Conservation (phyloP, 192 early-diverging fungal genomes). For the Coemansia sp. region DNA sequence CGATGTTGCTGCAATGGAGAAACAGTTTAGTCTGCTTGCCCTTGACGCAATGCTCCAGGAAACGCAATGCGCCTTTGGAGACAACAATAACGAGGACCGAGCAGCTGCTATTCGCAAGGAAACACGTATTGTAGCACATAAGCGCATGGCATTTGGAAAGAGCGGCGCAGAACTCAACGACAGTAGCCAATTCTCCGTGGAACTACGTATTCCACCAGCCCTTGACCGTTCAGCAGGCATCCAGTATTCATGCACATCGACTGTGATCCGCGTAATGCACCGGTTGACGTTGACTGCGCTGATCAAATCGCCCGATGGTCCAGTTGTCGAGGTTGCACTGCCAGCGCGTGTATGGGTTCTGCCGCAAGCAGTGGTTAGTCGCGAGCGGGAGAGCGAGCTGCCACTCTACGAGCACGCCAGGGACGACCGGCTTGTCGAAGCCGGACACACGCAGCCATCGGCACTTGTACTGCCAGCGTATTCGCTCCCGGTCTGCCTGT, state of each 20-base stretch:
- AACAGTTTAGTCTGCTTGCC: conserved; percentile 7
- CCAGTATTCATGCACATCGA: conserved; percentile 16
- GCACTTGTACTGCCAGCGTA: conserved; percentile 10
- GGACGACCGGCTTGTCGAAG: conserved; percentile 14
- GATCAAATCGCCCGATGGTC: conserved; percentile 13
- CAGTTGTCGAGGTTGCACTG: conserved; percentile 14
- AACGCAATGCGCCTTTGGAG: conserved; percentile 3
- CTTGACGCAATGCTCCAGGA: conserved; percentile 20
- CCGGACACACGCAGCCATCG: too few relatives aligned
- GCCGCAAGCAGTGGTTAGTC: background rate
- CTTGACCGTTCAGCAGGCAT: conserved; percentile 6
- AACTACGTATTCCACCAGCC: conserved; percentile 4
- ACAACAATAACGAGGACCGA: background rate
- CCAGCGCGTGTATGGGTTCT: conserved; percentile 21
- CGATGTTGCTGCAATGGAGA: conserved; percentile 4
- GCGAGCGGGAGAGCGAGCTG: background rate
- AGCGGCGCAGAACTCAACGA: conserved; percentile 4
- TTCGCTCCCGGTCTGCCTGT: conserved; percentile 17
- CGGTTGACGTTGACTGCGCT: conserved; percentile 15
- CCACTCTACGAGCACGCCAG: conserved; percentile 17
- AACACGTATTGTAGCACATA: conserved; percentile 10
- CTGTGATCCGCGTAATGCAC: conserved; percentile 12
- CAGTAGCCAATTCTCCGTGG: background rate
- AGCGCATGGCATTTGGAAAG: conserved; percentile 10
- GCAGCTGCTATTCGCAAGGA: conserved; percentile 1